These are phyloP conservation scores for Metarhizium robertsii DNA, from an alignment of 2,329 filamentous ascomycete species.

Conservation along the genomic window DNA sequence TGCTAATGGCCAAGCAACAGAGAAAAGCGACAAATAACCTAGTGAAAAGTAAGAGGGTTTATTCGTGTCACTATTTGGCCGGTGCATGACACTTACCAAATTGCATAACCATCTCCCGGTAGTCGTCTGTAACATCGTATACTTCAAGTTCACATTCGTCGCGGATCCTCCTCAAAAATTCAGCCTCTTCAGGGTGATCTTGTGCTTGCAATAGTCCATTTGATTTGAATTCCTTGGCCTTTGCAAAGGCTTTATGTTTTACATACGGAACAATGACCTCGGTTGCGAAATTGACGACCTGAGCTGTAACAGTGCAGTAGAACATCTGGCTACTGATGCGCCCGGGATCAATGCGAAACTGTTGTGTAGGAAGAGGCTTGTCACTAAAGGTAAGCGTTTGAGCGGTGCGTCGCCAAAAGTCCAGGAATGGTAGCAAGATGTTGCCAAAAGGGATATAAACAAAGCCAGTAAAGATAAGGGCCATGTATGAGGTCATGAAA, in stretches of 20 bases:
- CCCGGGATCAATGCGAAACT: slow-evolving; percentile 75
- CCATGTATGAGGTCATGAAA: slow-evolving; percentile 91
- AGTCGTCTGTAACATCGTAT: slow-evolving; percentile 86
- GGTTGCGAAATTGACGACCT: slow-evolving; percentile 77
- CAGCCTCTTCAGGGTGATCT: slow-evolving; percentile 68
- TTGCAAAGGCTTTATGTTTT: slow-evolving; percentile 69
- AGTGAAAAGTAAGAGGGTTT: slow-evolving; percentile 14
- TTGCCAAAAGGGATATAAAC: slow-evolving; percentile 89
- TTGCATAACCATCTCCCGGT: slow-evolving; percentile 88
- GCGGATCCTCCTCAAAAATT: slow-evolving; percentile 73
- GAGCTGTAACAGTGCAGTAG: slow-evolving; percentile 90
- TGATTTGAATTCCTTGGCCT: slow-evolving; percentile 66
- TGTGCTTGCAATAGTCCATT: slow-evolving; percentile 41
- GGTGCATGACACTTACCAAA: slow-evolving; percentile 37
- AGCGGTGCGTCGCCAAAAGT: slow-evolving; percentile 68
- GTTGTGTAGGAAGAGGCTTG: slow-evolving; percentile 53
- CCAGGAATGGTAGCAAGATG: slow-evolving; percentile 74
- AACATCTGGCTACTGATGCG: slow-evolving; percentile 86
- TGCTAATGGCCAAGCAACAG: slow-evolving; percentile 90
- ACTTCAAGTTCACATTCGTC: slow-evolving; percentile 71
- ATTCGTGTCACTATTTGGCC: slow-evolving; percentile 2
- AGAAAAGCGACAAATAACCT: slow-evolving; percentile 86
- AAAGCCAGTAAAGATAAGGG: slow-evolving; percentile 86
- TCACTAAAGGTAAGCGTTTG: slow-evolving; percentile 67
- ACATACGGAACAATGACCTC: slow-evolving; percentile 79